A percentile compares a stretch with the other conserved stretches of the same genome.
These are phyloP conservation scores for Chlorella sp. DNA, from an alignment of 139 green algal species.

Conservation along the genomic window DNA sequence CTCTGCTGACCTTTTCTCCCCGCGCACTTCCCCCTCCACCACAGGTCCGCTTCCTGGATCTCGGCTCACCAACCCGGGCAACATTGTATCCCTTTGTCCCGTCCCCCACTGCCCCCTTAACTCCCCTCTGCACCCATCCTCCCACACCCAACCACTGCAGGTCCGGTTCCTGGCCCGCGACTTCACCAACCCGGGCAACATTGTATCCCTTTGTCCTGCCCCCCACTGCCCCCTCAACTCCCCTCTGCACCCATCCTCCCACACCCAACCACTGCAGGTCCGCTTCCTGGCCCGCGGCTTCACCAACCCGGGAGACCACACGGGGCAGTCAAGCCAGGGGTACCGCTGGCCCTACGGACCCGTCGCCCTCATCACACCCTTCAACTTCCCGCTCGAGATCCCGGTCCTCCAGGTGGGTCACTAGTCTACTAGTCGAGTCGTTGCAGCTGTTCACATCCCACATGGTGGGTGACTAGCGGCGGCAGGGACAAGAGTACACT, in stretches of 20 bases:
- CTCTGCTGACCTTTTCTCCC: no score
- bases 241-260: neutral
- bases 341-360: conserved; percentile 92
- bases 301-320: conserved; percentile 88
- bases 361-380: conserved; percentile 95
- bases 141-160: conserved; percentile 47
- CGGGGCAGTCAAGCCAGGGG: conserved; percentile 85
- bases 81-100: no score
- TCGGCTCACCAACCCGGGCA: no score
- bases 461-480: no score
- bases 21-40: no score
- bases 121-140: neutral
- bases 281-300: conserved; percentile 92
- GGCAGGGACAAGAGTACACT: no score
- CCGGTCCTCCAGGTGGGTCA: conserved; percentile 73
- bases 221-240: neutral
- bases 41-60: no score
- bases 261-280: conserved; percentile 62
- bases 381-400: conserved; percentile 99
- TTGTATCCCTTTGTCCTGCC: neutral
- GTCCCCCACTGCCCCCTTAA: neutral
- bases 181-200: conserved; percentile 57
- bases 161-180: conserved; percentile 90
- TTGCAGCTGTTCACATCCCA: no score
- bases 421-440: neutral